A percentile compares a stretch with the other conserved stretches of the same genome.
phyloP scores from a whole-genome alignment of 2,329 filamentous ascomycete genomes.

The Dactylellina haptotyla region DNA sequence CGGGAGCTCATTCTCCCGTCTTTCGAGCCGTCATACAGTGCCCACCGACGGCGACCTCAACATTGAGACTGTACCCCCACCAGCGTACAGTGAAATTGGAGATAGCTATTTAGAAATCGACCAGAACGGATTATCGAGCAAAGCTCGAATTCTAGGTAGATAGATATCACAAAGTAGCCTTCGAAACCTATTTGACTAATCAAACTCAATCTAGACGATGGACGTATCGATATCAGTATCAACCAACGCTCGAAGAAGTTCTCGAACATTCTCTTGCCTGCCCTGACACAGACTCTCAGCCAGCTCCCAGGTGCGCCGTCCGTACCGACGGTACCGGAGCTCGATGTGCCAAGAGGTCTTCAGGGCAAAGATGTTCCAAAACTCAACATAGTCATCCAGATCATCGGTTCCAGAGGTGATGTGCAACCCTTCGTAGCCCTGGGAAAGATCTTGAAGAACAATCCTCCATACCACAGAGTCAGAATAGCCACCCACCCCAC shows the following conservation, averaged over 20 bases:
- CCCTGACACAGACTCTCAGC: constrained; percentile 62
- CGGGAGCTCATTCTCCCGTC: constrained; percentile 22
- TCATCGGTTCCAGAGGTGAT: constrained; percentile 82
- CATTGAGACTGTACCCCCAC: constrained; percentile 60
- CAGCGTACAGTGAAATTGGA: constrained; percentile 60
- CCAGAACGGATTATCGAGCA: constrained; percentile 61
- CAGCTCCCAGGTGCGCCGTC: constrained; percentile 10
- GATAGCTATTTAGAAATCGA: constrained; percentile 60
- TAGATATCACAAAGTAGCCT: not conserved
- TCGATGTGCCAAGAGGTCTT: constrained; percentile 38
- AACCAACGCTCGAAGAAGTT: constrained; percentile 75
- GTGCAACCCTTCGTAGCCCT: constrained; percentile 82
- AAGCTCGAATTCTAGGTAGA: constrained; percentile 60
- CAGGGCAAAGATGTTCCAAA: constrained; percentile 50
- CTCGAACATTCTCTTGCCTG: constrained; percentile 74
- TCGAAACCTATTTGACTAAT: not conserved
- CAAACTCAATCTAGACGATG: constrained; percentile 69
- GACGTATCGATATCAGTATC: constrained; percentile 82
- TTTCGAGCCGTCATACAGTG: constrained; percentile 1
- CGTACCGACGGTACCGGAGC: constrained; percentile 14
- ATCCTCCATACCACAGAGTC: constrained; percentile 75
- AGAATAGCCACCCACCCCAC: constrained; percentile 77
- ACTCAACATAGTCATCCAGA: constrained; percentile 84
- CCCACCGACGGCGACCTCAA: constrained; percentile 32
- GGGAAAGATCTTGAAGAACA: constrained; percentile 75